Percentiles rank a stretch among this genome's conserved stretches.
These are phyloP conservation scores for Lactarius deliciosus DNA, from an alignment of 768 basidiomycete species.

Conservation along the genomic window DNA sequence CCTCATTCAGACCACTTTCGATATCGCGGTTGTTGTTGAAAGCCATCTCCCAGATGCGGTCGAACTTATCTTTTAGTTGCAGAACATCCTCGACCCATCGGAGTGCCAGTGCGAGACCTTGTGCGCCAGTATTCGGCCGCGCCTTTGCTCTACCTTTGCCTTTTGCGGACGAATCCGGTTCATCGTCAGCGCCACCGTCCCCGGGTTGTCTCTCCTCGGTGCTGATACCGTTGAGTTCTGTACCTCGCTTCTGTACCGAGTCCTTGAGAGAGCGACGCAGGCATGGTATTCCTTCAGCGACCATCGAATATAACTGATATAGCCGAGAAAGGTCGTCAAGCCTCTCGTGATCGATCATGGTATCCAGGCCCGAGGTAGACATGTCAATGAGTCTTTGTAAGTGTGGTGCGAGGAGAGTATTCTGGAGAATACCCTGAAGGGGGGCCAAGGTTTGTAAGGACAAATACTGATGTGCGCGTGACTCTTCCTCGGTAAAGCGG, in stretches of 20 bases:
- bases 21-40: constrained; percentile 74
- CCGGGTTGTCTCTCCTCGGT: constrained; percentile 39
- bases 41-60: constrained; percentile 65
- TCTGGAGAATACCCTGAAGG: constrained; percentile 73
- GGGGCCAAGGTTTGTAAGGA: constrained; percentile 67
- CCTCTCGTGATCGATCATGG: constrained; percentile 83
- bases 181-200: constrained; percentile 38
- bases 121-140: constrained; percentile 42
- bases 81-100: constrained; percentile 94
- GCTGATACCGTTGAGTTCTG: constrained; percentile 67
- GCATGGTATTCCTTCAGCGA: constrained; percentile 62
- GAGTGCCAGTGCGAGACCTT: constrained; percentile 62
- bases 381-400: constrained; percentile 72
- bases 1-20: constrained; percentile 84
- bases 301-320: constrained; percentile 69
- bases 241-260: constrained; percentile 72
- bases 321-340: constrained; percentile 73
- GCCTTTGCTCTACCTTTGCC: constrained; percentile 55
- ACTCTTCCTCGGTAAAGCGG: constrained; percentile 80
- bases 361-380: constrained; percentile 80
- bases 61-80: constrained; percentile 89
- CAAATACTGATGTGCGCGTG: constrained; percentile 83
- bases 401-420: constrained; percentile 75
- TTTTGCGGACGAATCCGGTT: constrained; percentile 39
- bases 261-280: constrained; percentile 68